A percentile compares a stretch with the other conserved stretches of the same genome.
Evolutionary conservation across 2,329 filamentous ascomycete species (phyloP).

Genomic region (Rhytidhysteron rufulum): DNA sequence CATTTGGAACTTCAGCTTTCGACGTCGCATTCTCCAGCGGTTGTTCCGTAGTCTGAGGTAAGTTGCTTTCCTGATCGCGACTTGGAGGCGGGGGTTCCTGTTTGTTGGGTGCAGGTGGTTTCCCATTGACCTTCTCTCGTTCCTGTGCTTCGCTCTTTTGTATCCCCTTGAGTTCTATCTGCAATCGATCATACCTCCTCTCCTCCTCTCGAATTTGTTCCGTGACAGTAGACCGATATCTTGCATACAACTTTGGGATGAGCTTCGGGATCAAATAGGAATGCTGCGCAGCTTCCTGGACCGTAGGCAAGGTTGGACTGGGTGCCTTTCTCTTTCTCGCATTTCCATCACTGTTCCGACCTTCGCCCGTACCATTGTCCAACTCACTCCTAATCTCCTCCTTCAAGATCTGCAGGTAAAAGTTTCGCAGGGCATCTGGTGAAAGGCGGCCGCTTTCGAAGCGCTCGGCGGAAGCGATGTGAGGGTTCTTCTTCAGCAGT

Average conservation of each 20-base stretch:
- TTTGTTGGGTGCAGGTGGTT: conserved; percentile 17
- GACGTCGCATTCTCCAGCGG: conserved; percentile 1
- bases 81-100: conserved; percentile 16
- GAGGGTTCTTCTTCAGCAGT: conserved; percentile 67
- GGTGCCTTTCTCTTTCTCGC: conserved; percentile 71
- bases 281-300: conserved; percentile 65
- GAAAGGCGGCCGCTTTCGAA: conserved; percentile 73
- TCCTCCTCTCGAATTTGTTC: conserved; percentile 72
- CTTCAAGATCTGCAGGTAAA: conserved; percentile 72
- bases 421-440: conserved; percentile 71
- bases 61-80: too few species aligned
- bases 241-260: conserved; percentile 68
- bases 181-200: conserved; percentile 58
- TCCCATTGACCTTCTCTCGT: conserved; percentile 19
- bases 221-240: conserved; percentile 69
- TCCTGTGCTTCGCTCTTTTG: conserved; percentile 53
- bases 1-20: background rate
- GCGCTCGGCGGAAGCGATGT: conserved; percentile 65
- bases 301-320: conserved; percentile 59
- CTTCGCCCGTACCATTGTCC: conserved; percentile 37
- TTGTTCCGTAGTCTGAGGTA: conserved; percentile 7
- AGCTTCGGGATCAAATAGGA: conserved; percentile 65
- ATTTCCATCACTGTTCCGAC: conserved; percentile 34
- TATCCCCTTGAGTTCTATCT: conserved; percentile 65
- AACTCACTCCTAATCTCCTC: conserved; percentile 63